Evolutionary conservation across 306 rosid species (phyloP), one percentile per base, ranked within the genome.

Genomic region (Sphenostylis stenocarpa): DNA sequence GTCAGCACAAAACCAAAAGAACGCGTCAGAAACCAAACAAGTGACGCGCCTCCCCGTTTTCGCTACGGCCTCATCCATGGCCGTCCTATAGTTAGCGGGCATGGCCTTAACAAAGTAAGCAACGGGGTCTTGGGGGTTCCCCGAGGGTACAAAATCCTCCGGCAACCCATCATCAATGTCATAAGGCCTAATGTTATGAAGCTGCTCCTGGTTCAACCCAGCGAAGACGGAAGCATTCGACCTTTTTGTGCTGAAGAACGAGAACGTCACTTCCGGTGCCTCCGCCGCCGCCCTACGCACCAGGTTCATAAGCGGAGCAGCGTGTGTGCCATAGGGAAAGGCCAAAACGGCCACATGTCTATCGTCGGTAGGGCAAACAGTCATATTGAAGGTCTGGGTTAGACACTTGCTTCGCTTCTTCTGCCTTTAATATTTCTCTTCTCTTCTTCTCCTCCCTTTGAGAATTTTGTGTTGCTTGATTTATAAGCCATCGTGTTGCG

Each of bases 251-350:
- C 84, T 66, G 65, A 90, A 75, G 87, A 95, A 92, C 0, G 96
- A 87, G 85, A 92, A 89, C 0, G 12, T 51, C 0, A 77, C 80
- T 0, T 60, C 2, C 0, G 90, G 91, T 1, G 74, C n/a, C 1
- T 90, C 69, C 0, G 72, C 58, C 0, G 97, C 88, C 24, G 88
- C 82, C n/a, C 70, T 48, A 7, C 73, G 78, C 0, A 80, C 82
- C 2, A 93, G 79, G 67, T 29, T 77, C 10, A 91, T 81, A 13
- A 93, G 87, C 15, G 97, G 93, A 3, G 20, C 67, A 5, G 97
- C 96, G 52, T 93, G 98, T 20, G 89, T 21, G 0, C 98, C 97
- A 44, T 84, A 93, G 0, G 98, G 97, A 72, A 89, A 91, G 2
- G 92, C 93, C 58, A 93, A 41, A 19, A 84, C 87, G 1, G 91